phyloP scores from a whole-genome alignment of 2,329 filamentous ascomycete genomes.

The Phoma sp. region DNA sequence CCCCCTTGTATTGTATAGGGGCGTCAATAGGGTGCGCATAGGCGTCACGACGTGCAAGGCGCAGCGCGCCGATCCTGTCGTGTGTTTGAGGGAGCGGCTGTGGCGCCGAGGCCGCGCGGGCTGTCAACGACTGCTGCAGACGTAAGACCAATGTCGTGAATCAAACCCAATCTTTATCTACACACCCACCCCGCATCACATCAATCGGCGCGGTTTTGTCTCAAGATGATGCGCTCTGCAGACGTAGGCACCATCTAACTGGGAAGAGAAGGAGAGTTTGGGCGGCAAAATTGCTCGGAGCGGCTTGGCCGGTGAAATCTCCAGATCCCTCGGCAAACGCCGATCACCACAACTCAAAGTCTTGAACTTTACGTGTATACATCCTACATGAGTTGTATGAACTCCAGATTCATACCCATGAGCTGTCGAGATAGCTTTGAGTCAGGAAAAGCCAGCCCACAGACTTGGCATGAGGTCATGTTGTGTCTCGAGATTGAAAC shows the following conservation, averaged over 20 bases:
- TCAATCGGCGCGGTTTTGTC: not conserved
- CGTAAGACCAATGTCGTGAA: not conserved
- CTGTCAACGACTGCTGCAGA: not conserved
- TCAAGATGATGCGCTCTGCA: not conserved
- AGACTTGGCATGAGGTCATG: not conserved
- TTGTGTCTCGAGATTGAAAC: not conserved
- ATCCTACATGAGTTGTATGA: not conserved
- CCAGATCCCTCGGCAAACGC: not conserved
- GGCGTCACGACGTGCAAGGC: too few relatives aligned
- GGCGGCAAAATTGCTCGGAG: not conserved
- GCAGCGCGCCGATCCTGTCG: too few relatives aligned
- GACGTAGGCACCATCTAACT: not conserved
- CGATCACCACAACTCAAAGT: not conserved
- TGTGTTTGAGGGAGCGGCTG: not conserved
- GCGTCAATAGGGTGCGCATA: too few relatives aligned
- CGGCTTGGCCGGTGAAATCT: constrained; percentile 1
- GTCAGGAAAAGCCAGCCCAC: not conserved
- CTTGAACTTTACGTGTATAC: not conserved
- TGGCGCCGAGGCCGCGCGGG: not conserved
- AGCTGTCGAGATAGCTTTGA: too few relatives aligned
- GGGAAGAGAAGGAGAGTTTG: not conserved
- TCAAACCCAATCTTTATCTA: not conserved
- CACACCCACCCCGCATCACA: not conserved
- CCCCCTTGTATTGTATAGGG: too few relatives aligned
- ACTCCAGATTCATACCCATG: too few relatives aligned